phyloP scores from a whole-genome alignment of 208 protist species.

The Naegleria lovaniensis region DNA sequence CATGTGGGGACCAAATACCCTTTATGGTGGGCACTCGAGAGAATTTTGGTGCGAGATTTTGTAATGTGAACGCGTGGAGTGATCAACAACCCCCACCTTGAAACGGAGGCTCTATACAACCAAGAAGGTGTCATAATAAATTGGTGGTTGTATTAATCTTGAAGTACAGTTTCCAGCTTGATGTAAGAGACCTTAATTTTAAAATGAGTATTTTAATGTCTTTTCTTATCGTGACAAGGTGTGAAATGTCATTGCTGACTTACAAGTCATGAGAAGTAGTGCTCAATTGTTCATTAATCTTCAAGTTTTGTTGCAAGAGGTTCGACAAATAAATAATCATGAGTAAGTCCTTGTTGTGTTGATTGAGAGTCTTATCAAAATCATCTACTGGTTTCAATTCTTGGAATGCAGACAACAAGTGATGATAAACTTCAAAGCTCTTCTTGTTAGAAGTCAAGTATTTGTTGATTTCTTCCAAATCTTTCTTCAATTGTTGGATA shows the following conservation, averaged over 20 bases:
- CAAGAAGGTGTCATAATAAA: too few species aligned
- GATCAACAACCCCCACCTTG: too few species aligned
- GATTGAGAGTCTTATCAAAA: background rate
- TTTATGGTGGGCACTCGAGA: too few species aligned
- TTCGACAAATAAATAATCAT: background rate
- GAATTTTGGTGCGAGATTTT: too few species aligned
- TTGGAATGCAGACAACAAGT: background rate
- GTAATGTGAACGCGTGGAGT: too few species aligned
- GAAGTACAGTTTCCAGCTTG: too few species aligned
- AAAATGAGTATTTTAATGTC: background rate
- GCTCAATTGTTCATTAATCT: background rate
- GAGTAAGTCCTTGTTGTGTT: background rate
- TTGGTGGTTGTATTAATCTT: too few species aligned
- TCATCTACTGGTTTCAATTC: background rate
- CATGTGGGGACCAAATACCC: too few species aligned
- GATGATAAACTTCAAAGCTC: background rate
- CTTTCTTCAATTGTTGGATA: background rate
- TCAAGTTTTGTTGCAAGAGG: conserved; percentile 1
- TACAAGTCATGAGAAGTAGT: background rate
- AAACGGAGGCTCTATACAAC: too few species aligned
- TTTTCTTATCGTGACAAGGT: background rate
- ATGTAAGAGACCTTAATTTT: too few species aligned
- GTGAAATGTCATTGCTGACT: background rate
- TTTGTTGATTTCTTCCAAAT: background rate
- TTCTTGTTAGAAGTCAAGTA: background rate